Base-by-base conservation (phyloP, 768 basidiomycete genomes). In the Strobilomyces dryophilus region DNA sequence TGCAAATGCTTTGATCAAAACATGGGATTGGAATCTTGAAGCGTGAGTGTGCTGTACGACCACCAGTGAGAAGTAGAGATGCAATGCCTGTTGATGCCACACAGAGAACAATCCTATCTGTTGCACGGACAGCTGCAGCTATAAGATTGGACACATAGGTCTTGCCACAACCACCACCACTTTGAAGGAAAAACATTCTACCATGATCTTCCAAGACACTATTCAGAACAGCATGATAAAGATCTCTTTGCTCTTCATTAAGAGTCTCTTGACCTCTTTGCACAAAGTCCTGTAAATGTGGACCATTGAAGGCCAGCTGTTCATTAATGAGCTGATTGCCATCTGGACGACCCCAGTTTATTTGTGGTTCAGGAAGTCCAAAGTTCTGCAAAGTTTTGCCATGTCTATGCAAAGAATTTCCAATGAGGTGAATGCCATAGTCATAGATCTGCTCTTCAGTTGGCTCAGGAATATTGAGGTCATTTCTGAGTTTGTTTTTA, bases 291-390 rank as follows among this genome's bases (percentile, higher is more conserved):
- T 36, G 35, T 17, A 15, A 15, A 14, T 14, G 5, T 15, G 12
- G 12, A 3, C 10, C 6, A 37, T 49, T 21, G 40, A 52, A 51
- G 20, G 39, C 27, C 1, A 41, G 17, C 17, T 62, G 60, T 21
- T 59, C 45, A 20, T 47, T 37, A 14, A 66, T 63, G 0, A 65
- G 53, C n/a, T 18, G 34, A 18, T 65, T 65, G n/a, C 46, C 56
- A 9, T 54, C 39, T 14, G 34, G 39, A 50, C 48, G 20, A 9
- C 18, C 40, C 66, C 69, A 34, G 20, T 41, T 31, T 2, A 7
- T 1, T 9, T 35, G 17, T 43, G 41, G 41, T 35, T 5, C 3
- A 32, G 51, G 44, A 20, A 52, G 45, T 35, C 24, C 8, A 53
- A 9, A 53, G 34, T 53, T 14, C 5, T 47, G 5, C 6, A 47